phyloP scores from a whole-genome alignment of 768 basidiomycete genomes.

The Russula emetica region DNA sequence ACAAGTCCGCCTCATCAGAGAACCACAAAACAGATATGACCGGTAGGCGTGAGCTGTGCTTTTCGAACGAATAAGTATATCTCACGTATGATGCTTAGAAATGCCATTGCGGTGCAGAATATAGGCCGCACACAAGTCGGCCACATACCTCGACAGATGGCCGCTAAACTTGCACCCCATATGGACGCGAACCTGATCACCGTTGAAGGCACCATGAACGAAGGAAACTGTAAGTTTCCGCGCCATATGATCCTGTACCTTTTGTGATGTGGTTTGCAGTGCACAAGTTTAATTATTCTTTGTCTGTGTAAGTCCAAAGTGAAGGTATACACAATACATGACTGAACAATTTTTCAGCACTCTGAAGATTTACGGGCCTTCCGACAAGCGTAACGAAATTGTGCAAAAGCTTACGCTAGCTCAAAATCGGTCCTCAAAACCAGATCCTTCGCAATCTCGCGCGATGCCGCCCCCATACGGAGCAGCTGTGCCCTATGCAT shows the following conservation, averaged over 20 bases:
- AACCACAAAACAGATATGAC: constrained; percentile 68
- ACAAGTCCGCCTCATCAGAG: constrained; percentile 61
- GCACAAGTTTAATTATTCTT: constrained; percentile 46
- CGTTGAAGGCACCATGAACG: constrained; percentile 65
- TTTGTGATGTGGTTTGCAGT: constrained; percentile 34
- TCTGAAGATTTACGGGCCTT: constrained; percentile 65
- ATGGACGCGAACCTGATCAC: constrained; percentile 60
- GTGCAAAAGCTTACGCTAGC: constrained; percentile 67
- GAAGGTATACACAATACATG: background rate
- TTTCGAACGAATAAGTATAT: background rate
- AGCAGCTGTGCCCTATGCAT: constrained; percentile 1
- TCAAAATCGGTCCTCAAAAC: constrained; percentile 49
- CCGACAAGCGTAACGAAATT: constrained; percentile 53
- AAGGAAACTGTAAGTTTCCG: constrained; percentile 57
- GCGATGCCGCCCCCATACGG: background rate
- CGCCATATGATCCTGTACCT: background rate
- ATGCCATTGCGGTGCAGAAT: constrained; percentile 80
- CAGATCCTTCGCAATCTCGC: background rate
- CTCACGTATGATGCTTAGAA: constrained; percentile 39
- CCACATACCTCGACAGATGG: constrained; percentile 64
- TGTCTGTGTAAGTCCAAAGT: constrained; percentile 52
- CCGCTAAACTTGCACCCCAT: constrained; percentile 58
- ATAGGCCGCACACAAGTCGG: constrained; percentile 73
- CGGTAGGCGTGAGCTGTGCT: constrained; percentile 36
- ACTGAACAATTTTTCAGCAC: constrained; percentile 40